phyloP scores from a whole-genome alignment of 2,329 filamentous ascomycete species.

The Daldinia sp. region DNA sequence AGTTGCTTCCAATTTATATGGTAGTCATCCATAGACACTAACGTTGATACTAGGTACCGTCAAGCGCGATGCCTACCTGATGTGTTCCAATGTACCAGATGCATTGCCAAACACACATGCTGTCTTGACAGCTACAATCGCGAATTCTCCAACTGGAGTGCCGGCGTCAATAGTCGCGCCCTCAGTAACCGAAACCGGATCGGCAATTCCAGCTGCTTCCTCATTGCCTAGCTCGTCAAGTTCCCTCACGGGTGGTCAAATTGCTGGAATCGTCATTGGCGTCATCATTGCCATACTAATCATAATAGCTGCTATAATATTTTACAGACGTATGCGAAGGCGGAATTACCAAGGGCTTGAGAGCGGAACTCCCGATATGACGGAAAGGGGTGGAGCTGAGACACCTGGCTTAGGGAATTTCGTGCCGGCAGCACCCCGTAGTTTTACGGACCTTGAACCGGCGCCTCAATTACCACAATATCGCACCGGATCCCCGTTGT shows the following conservation, averaged over 20 bases:
- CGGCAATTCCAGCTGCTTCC: constrained; percentile 20
- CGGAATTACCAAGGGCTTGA: constrained; percentile 49
- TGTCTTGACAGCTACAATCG: constrained; percentile 65
- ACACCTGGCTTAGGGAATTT: constrained; percentile 40
- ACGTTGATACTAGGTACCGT: constrained; percentile 31
- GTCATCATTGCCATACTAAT: constrained; percentile 59
- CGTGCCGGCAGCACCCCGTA: constrained; percentile 53
- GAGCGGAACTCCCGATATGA: constrained; percentile 49
- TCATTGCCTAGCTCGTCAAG: constrained; percentile 32
- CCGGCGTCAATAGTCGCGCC: constrained; percentile 32
- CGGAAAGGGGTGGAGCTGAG: constrained; percentile 49
- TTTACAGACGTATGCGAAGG: constrained; percentile 54
- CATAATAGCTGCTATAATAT: constrained; percentile 57
- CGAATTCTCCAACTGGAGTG: constrained; percentile 49
- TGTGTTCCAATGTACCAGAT: constrained; percentile 62
- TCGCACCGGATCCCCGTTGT: constrained; percentile 25
- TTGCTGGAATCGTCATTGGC: constrained; percentile 67
- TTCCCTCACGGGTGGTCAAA: constrained; percentile 53
- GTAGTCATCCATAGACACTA: constrained; percentile 8
- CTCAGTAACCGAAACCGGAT: constrained; percentile 26
- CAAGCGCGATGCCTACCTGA: constrained; percentile 55
- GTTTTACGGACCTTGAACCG: constrained; percentile 41
- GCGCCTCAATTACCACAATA: constrained; percentile 35
- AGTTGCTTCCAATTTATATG: background rate
- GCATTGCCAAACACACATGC: constrained; percentile 66